Percentiles rank a stretch among this genome's conserved stretches.
Evolutionary conservation across 805 yeast species (phyloP).

Genomic region (Nakazawaea ishiwadae): DNA sequence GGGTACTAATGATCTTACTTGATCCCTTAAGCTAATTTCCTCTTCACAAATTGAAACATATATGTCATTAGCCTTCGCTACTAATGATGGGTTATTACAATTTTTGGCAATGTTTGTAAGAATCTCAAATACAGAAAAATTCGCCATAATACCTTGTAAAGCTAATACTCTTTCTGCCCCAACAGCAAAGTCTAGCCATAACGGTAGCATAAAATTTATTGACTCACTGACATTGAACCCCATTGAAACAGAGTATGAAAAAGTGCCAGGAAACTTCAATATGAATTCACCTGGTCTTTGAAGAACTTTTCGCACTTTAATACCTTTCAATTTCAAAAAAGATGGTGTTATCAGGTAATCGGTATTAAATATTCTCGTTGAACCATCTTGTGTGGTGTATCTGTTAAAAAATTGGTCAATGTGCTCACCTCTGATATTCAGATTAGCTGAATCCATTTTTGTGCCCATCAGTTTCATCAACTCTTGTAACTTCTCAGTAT

Average conservation of each 20-base stretch:
- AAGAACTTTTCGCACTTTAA: conserved; percentile 39
- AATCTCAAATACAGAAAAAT: conserved; percentile 46
- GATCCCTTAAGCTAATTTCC: conserved; percentile 40
- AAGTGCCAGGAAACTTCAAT: conserved; percentile 52
- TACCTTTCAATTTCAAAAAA: conserved; percentile 40
- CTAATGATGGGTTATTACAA: conserved; percentile 34
- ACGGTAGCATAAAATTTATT: conserved; percentile 49
- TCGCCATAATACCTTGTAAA: conserved; percentile 44
- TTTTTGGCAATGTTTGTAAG: conserved; percentile 41
- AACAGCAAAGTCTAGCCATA: conserved; percentile 49
- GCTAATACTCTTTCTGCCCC: conserved; percentile 49
- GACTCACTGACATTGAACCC: conserved; percentile 57
- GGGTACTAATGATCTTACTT: conserved; percentile 28
- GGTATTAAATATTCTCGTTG: conserved; percentile 28
- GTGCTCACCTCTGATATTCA: neutral
- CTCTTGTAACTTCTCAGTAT: conserved; percentile 46
- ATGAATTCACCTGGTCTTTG: conserved; percentile 63
- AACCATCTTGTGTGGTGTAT: conserved; percentile 4
- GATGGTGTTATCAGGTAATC: conserved; percentile 48
- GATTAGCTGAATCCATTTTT: neutral
- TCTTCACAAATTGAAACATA: conserved; percentile 29
- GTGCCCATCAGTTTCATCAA: conserved; percentile 11
- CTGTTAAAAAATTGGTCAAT: conserved; percentile 4
- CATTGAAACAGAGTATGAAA: conserved; percentile 44
- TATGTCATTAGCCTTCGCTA: conserved; percentile 28